Evolutionary conservation across 108 stramenopile genomes (phyloP).

Genomic region (Aureococcus anophagefferens): DNA sequence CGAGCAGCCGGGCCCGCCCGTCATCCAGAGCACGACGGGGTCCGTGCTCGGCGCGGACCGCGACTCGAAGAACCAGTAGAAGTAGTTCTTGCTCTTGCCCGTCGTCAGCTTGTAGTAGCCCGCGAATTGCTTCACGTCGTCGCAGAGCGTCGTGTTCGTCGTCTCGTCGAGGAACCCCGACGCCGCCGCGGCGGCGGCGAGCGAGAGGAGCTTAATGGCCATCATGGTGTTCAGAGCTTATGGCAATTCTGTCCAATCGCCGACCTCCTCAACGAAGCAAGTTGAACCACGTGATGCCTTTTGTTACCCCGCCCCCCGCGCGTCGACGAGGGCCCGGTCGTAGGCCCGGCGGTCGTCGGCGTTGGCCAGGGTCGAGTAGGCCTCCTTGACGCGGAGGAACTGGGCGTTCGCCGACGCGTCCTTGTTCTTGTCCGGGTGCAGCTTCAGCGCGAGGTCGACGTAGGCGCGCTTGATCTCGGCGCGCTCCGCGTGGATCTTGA

Average conservation of each 20-base stretch:
- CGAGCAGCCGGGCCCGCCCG: slow-evolving; percentile 58
- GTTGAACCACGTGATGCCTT: too few relatives aligned
- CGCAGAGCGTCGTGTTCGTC: neutral
- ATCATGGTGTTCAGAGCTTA: too few relatives aligned
- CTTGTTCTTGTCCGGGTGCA: slow-evolving; percentile 67
- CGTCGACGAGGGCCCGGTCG: too few relatives aligned
- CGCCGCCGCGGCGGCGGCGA: too few relatives aligned
- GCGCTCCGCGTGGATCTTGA: slow-evolving; percentile 62
- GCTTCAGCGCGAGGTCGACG: slow-evolving; percentile 73
- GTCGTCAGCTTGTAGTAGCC: slow-evolving; percentile 13
- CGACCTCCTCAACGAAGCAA: too few relatives aligned
- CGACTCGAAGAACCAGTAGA: slow-evolving; percentile 34
- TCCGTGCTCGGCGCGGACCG: slow-evolving; percentile 25
- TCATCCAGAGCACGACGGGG: slow-evolving; percentile 38
- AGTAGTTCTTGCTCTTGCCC: slow-evolving; percentile 24
- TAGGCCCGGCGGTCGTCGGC: too few relatives aligned
- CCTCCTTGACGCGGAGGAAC: too few relatives aligned
- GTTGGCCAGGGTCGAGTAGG: too few relatives aligned
- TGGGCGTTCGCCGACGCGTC: slow-evolving; percentile 71
- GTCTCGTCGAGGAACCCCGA: too few relatives aligned
- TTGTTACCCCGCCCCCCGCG: too few relatives aligned
- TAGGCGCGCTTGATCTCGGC: slow-evolving; percentile 91
- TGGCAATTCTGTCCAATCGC: too few relatives aligned
- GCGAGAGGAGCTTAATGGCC: too few relatives aligned
- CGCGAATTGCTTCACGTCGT: slow-evolving; percentile 5